phyloP scores from a whole-genome alignment of 441 rosid species.

The Erysimum pusillum region DNA sequence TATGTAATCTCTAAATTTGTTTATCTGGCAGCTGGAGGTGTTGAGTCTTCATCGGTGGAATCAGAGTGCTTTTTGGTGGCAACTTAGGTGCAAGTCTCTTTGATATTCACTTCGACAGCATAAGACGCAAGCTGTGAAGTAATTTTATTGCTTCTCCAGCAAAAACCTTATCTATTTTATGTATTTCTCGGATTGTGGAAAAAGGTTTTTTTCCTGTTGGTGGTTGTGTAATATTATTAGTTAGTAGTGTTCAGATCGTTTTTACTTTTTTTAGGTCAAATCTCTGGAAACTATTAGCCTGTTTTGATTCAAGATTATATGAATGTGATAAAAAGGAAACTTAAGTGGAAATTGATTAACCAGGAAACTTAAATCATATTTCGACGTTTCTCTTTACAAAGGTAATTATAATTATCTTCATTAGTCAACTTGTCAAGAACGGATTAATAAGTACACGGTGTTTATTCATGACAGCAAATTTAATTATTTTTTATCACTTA shows the following conservation, averaged over 20 bases:
- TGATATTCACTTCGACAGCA: slow-evolving; percentile 20
- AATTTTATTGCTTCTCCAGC: slow-evolving; percentile 34
- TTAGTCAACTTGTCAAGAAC: too few species aligned
- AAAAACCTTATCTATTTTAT: not conserved
- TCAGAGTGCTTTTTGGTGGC: slow-evolving; percentile 31
- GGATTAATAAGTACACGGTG: too few species aligned
- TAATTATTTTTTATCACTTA: too few species aligned
- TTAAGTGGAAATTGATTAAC: slow-evolving; percentile 26
- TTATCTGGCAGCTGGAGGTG: slow-evolving; percentile 39
- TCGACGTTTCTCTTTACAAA: not conserved
- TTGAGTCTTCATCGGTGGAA: slow-evolving; percentile 17
- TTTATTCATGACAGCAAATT: too few species aligned
- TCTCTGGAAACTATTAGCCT: not conserved
- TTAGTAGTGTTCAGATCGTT: slow-evolving; percentile 15
- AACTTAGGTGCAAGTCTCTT: slow-evolving; percentile 17
- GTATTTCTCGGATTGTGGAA: slow-evolving; percentile 32
- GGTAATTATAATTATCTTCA: too few species aligned
- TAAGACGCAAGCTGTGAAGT: slow-evolving; percentile 30
- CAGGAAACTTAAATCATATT: slow-evolving; percentile 15
- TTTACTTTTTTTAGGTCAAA: slow-evolving; percentile 7
- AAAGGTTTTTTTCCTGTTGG: slow-evolving; percentile 34
- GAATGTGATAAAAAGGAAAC: slow-evolving; percentile 5
- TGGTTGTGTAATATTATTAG: slow-evolving; percentile 32
- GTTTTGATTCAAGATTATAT: not conserved
- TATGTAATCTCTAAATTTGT: slow-evolving; percentile 1